phyloP scores from a whole-genome alignment of 805 yeast genomes.

The Lachancea cidri region DNA sequence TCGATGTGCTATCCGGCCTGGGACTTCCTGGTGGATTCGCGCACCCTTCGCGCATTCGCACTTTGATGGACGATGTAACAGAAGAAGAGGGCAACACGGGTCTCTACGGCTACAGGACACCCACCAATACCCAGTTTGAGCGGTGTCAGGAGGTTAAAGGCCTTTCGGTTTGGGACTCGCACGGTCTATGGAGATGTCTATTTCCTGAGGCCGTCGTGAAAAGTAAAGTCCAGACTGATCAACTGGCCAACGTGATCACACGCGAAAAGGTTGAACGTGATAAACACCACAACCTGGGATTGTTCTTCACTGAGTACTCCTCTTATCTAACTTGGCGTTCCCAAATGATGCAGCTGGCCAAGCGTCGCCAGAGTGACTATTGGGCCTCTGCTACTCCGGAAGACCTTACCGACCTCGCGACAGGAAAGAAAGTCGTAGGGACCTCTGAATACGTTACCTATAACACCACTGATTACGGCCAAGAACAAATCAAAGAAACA shows the following conservation, averaged over 20 bases:
- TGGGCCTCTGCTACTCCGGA: constrained; percentile 19
- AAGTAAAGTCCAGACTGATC: constrained; percentile 26
- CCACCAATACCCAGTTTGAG: constrained; percentile 52
- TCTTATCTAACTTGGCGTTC: constrained; percentile 64
- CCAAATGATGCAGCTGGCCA: constrained; percentile 45
- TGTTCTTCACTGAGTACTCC: constrained; percentile 60
- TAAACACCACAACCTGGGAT: constrained; percentile 43
- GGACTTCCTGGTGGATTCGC: constrained; percentile 23
- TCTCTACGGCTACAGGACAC: constrained; percentile 50
- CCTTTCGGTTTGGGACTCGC: constrained; percentile 71
- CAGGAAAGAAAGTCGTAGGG: constrained; percentile 32
- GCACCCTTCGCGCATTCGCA: constrained; percentile 14
- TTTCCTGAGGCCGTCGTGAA: constrained; percentile 54
- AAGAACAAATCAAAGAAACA: constrained; percentile 37
- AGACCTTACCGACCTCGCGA: constrained; percentile 20
- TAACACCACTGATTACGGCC: constrained; percentile 39
- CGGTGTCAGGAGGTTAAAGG: constrained; percentile 66
- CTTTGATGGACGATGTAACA: constrained; percentile 10
- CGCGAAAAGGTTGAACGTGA: constrained; percentile 55
- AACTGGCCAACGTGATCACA: constrained; percentile 37
- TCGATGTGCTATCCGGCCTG: constrained; percentile 23
- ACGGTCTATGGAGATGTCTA: constrained; percentile 88
- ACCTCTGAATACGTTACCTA: constrained; percentile 35
- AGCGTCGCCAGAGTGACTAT: constrained; percentile 31
- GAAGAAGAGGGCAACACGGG: constrained; percentile 33